Conservation (phyloP, 306 rosid species). For the Lathyrus sativus region DNA sequence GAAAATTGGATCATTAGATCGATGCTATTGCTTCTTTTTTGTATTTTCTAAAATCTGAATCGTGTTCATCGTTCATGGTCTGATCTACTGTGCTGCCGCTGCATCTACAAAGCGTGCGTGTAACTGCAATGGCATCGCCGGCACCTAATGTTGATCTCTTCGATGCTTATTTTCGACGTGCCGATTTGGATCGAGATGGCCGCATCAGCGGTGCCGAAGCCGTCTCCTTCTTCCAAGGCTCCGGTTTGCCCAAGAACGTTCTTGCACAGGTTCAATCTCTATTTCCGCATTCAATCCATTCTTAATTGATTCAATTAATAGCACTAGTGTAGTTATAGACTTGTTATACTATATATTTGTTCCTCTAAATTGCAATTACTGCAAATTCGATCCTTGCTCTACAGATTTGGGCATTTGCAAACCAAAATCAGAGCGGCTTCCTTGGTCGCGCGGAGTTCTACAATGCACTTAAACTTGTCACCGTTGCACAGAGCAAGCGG, state of each 20-base stretch:
- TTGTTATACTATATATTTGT: background rate
- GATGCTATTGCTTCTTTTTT: too few species aligned
- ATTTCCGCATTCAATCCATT: background rate
- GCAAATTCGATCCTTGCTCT: conserved; percentile 26
- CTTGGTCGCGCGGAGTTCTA: conserved; percentile 91
- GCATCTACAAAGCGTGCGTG: background rate
- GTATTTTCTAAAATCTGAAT: conserved; percentile 28
- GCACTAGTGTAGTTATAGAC: background rate
- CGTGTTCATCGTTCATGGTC: background rate
- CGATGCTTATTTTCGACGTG: conserved; percentile 89
- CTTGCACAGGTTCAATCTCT: conserved; percentile 80
- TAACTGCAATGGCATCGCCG: conserved; percentile 60
- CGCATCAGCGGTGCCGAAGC: conserved; percentile 94
- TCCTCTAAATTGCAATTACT: conserved; percentile 14
- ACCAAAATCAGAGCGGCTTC: conserved; percentile 70
- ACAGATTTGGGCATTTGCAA: conserved; percentile 91
- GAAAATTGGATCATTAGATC: background rate
- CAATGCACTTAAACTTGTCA: conserved; percentile 95
- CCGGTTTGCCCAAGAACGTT: conserved; percentile 79
- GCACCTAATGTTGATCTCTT: conserved; percentile 90
- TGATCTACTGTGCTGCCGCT: conserved; percentile 7
- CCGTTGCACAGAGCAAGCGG: conserved; percentile 96
- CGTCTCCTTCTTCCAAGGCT: conserved; percentile 90
- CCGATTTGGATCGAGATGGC: conserved; percentile 98
- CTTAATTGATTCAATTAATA: background rate